These are phyloP conservation scores for Phytopythium kandeliae DNA, from an alignment of 352 stramenopile species.

Conservation along the genomic window DNA sequence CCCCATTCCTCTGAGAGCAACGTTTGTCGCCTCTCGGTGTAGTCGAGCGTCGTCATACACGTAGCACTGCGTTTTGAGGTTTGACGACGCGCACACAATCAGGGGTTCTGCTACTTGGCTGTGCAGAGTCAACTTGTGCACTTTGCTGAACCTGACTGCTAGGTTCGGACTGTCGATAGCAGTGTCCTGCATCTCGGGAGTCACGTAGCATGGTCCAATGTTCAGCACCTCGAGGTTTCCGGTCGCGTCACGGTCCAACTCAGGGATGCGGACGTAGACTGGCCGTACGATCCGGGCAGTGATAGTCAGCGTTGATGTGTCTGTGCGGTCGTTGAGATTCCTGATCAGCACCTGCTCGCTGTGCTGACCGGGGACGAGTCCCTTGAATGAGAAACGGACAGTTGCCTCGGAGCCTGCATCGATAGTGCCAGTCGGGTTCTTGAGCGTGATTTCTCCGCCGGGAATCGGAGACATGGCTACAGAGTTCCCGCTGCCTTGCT, in stretches of 20 bases:
- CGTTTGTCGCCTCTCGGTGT: slow-evolving; percentile 64
- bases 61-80: slow-evolving; percentile 88
- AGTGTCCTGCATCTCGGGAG: slow-evolving; percentile 78
- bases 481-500: slow-evolving; percentile 15
- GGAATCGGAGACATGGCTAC: slow-evolving; percentile 15
- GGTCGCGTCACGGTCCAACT: slow-evolving; percentile 72
- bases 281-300: slow-evolving; percentile 63
- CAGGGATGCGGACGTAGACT: slow-evolving; percentile 80
- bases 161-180: slow-evolving; percentile 69
- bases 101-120: slow-evolving; percentile 76
- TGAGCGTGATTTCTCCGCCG: slow-evolving; percentile 63
- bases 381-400: slow-evolving; percentile 71
- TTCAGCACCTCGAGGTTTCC: slow-evolving; percentile 71
- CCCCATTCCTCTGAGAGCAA: slow-evolving; percentile 61
- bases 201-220: slow-evolving; percentile 80
- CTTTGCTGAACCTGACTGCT: slow-evolving; percentile 79
- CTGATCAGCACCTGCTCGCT: slow-evolving; percentile 73
- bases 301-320: slow-evolving; percentile 65
- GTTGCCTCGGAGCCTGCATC: slow-evolving; percentile 35
- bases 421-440: slow-evolving; percentile 67
- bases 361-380: slow-evolving; percentile 57
- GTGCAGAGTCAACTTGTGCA: slow-evolving; percentile 77
- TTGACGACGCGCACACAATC: slow-evolving; percentile 75
- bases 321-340: slow-evolving; percentile 80
- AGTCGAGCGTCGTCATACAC: slow-evolving; percentile 76